Conservation (phyloP, 139 green algal species). For the Chlamydomonas urium region DNA sequence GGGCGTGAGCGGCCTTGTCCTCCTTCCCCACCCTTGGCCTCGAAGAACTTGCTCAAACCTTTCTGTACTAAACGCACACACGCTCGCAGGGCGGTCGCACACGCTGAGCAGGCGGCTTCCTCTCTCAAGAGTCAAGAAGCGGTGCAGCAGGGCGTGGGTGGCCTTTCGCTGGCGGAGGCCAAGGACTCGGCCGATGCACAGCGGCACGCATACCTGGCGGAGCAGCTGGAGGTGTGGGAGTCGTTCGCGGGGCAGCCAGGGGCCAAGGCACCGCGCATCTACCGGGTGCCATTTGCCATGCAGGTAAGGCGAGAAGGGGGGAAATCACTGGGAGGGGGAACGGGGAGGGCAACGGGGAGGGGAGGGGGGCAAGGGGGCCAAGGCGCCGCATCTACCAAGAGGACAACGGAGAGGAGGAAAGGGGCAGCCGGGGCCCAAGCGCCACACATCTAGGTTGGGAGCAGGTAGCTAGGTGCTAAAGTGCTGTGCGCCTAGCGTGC, state of each 20-base stretch:
- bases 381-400: background rate
- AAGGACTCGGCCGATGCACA: background rate
- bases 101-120: slow-evolving; percentile 19
- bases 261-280: slow-evolving; percentile 22
- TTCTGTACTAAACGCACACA: background rate
- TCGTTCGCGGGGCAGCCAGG: slow-evolving; percentile 18
- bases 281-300: slow-evolving; percentile 25
- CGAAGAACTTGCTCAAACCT: background rate
- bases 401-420: background rate
- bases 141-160: slow-evolving; percentile 16
- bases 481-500: no score
- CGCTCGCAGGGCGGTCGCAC: slow-evolving; percentile 23
- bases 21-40: no score
- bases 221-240: slow-evolving; percentile 52
- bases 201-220: slow-evolving; percentile 44
- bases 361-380: background rate
- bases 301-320: slow-evolving; percentile 13
- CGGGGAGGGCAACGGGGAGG: background rate
- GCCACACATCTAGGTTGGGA: no score
- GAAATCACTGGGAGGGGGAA: background rate
- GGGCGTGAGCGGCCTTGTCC: slow-evolving; percentile 19
- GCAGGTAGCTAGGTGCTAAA: no score
- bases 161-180: slow-evolving; percentile 13
- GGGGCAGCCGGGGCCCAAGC: background rate
- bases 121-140: slow-evolving; percentile 8